Conservation (phyloP, 176 grass and related monocot species). For the Cenchrus fungigraminus region DNA sequence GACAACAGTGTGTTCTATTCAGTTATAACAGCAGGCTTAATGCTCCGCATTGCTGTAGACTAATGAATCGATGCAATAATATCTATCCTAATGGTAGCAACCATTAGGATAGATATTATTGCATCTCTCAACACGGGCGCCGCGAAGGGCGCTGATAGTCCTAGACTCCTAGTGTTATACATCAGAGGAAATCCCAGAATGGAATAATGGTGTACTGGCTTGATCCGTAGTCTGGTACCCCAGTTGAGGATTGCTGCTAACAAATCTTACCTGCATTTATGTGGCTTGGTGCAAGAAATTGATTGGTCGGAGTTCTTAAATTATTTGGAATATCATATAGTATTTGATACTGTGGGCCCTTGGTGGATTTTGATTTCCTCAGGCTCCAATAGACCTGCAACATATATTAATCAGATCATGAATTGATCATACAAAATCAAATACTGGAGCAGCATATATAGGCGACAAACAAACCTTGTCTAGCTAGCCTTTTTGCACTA, state of each 20-base stretch:
- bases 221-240: constrained; percentile 80
- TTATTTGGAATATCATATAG: constrained; percentile 59
- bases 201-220: constrained; percentile 74
- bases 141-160: too few relatives aligned
- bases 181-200: constrained; percentile 91
- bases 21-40: too few relatives aligned
- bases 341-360: constrained; percentile 40
- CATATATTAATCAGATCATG: constrained; percentile 30
- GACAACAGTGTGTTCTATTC: too few relatives aligned
- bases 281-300: constrained; percentile 68
- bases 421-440: constrained; percentile 24
- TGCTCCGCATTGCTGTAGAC: too few relatives aligned
- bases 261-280: constrained; percentile 84
- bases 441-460: constrained; percentile 10
- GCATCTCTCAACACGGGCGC: too few relatives aligned
- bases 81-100: too few relatives aligned
- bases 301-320: constrained; percentile 60
- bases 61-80: too few relatives aligned
- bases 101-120: too few relatives aligned
- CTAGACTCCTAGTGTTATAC: not conserved
- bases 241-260: constrained; percentile 71
- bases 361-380: constrained; percentile 59
- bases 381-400: constrained; percentile 53
- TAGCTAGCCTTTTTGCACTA: constrained; percentile 63
- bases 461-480: constrained; percentile 51